Evolutionary conservation across 306 rosid genomes (phyloP).

Genomic region (Luffa acutangula): DNA sequence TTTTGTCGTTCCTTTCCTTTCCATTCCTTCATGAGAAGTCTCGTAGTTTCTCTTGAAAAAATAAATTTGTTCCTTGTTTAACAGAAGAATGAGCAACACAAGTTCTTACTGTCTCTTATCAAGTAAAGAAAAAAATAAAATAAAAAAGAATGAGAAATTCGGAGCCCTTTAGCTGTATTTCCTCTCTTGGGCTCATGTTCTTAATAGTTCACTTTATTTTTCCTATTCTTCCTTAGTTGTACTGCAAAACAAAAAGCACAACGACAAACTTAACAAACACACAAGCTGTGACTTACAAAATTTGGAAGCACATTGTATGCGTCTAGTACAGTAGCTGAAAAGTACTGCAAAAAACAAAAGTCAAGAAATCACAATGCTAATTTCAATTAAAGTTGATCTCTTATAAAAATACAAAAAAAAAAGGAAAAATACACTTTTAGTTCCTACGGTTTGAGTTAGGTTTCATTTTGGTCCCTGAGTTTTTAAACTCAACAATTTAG

Average conservation of each 20-base stretch:
- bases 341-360: slow-evolving; percentile 25
- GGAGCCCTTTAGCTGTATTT: neutral
- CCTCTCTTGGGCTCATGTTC: neutral
- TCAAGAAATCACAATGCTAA: neutral
- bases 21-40: no score
- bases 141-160: neutral
- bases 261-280: neutral
- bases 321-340: slow-evolving; percentile 58
- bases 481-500: no score
- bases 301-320: slow-evolving; percentile 74
- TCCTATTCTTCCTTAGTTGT: neutral
- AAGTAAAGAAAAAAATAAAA: neutral
- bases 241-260: neutral
- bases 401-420: neutral
- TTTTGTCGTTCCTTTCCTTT: no score
- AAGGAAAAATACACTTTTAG: no score
- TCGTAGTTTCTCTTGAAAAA: neutral
- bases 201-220: neutral
- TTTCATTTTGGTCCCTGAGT: no score
- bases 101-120: neutral
- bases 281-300: slow-evolving; percentile 38
- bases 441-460: no score
- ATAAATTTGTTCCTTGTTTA: neutral
- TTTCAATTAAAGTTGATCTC: neutral
- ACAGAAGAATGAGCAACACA: neutral